Conservation (phyloP, 495 filamentous ascomycete genomes). For the Aspergillus steynii region DNA sequence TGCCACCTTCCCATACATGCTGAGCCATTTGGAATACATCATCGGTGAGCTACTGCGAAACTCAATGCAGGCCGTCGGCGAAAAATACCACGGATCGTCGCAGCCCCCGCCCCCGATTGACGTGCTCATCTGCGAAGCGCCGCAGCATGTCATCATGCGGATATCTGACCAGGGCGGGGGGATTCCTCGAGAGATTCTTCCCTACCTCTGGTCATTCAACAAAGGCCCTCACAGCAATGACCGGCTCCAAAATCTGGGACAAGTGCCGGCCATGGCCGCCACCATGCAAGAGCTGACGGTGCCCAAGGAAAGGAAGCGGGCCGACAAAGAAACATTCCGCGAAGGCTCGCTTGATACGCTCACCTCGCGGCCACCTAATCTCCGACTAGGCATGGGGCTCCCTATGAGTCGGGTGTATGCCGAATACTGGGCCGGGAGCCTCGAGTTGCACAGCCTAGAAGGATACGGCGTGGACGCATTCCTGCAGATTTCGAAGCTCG, state of each 20-base stretch:
- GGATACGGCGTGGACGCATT: conserved; percentile 98
- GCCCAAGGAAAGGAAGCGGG: conserved; percentile 30
- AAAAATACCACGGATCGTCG: conserved; percentile 53
- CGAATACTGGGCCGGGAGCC: conserved; percentile 95
- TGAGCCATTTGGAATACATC: conserved; percentile 95
- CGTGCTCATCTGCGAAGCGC: conserved; percentile 90
- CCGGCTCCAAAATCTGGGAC: conserved; percentile 75
- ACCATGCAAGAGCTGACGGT: conserved; percentile 83
- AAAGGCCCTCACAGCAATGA: conserved; percentile 77
- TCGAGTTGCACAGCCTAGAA: conserved; percentile 91
- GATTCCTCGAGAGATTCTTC: conserved; percentile 79
- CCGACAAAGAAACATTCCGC: conserved; percentile 36
- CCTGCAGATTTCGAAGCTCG: conserved; percentile 92
- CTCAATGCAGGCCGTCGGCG: conserved; percentile 87
- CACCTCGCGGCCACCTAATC: conserved; percentile 78
- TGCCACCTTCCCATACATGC: conserved; percentile 93
- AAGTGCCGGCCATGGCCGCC: conserved; percentile 90
- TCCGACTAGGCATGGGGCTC: conserved; percentile 89
- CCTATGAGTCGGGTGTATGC: conserved; percentile 95
- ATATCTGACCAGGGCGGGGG: conserved; percentile 95
- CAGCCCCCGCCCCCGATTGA: conserved; percentile 75
- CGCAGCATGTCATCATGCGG: conserved; percentile 93
- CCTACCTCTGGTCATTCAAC: conserved; percentile 92
- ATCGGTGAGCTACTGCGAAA: conserved; percentile 94
- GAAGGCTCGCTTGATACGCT: conserved; percentile 74